phyloP scores from a whole-genome alignment of 495 filamentous ascomycete genomes.

The Lophiostoma macrostomum region DNA sequence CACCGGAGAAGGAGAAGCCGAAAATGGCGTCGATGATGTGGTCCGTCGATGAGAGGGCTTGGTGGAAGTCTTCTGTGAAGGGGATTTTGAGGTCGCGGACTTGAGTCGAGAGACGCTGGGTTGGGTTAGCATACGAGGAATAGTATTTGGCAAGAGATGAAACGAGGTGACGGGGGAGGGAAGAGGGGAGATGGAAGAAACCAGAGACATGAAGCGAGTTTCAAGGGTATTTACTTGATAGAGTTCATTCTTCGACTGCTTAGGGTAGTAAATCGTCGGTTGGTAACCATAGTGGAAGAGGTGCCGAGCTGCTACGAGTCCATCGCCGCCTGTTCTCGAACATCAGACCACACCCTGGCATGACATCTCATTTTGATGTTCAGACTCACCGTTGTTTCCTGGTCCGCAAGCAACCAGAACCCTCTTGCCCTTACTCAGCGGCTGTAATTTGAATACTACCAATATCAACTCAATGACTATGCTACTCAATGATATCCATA shows the following conservation, averaged over 20 bases:
- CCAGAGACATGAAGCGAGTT: neutral
- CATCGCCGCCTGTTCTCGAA: slow-evolving; percentile 72
- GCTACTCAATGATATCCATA: slow-evolving; percentile 39
- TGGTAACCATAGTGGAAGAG: slow-evolving; percentile 91
- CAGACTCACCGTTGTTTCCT: slow-evolving; percentile 77
- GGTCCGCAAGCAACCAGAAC: slow-evolving; percentile 89
- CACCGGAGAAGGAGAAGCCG: slow-evolving; percentile 90
- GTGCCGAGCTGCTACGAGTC: slow-evolving; percentile 90
- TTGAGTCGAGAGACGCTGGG: slow-evolving; percentile 75
- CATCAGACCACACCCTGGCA: neutral
- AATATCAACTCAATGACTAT: neutral
- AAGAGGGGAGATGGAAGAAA: too few relatives aligned
- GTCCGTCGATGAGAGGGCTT: slow-evolving; percentile 62
- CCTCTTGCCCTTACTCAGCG: slow-evolving; percentile 64
- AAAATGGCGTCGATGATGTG: slow-evolving; percentile 94
- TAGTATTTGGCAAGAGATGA: too few relatives aligned
- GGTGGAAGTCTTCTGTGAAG: slow-evolving; percentile 76
- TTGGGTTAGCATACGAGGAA: slow-evolving; percentile 13
- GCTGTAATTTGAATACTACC: slow-evolving; percentile 79
- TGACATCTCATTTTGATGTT: neutral
- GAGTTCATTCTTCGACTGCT: slow-evolving; percentile 81
- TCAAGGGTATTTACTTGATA: slow-evolving; percentile 58
- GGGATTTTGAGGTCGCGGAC: slow-evolving; percentile 77
- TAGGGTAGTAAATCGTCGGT: slow-evolving; percentile 90
- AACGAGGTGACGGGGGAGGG: too few relatives aligned